Evolutionary conservation across 2,329 filamentous ascomycete genomes (phyloP), one percentile per base, ranked within the genome.

Genomic region (Botrytis deweyae): DNA sequence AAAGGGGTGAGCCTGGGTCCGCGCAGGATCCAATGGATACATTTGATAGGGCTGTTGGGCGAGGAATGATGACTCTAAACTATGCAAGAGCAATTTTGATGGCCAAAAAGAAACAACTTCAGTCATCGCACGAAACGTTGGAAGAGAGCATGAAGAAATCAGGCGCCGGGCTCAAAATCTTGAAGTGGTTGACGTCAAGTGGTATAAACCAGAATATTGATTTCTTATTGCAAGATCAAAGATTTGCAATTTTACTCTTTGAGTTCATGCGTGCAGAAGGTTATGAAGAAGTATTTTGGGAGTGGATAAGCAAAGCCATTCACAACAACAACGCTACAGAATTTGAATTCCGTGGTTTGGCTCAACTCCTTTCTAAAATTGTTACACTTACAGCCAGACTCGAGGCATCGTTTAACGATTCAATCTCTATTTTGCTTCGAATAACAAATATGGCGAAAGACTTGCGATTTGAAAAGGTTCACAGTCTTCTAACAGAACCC

Each of bases 201-300:
- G 79, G 78, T 8, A 73, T 72, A 29, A 74, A 74, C 29, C 78
- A 78, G 33, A 72, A 78, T 33, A 73, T 72, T 10, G 63, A 75
- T 1, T 81, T 81, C 67, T 73, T 81, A 38, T 40, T 71, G 36
- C 68, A 74, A 18, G 70, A 80, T 40, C 40, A 70, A 33, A 42
- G 18, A 20, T 79, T 81, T 44, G 70, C 58, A 9, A 38, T 74
- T 10, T 52, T 80, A 29, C 73, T 82, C 18, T 75, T 80, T 72
- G 74, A 79, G 69, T 81, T 78, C 65, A 76, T 81, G 72, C 78
- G 81, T 29, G 79, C 79, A 12, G 81, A 82, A 73, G 76, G 76
- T 7, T 72, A 79, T 14, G 74, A 80, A 71, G 77, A 80, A 62
- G 64, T 74, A 33, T 76, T 76, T 46, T 81, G 79, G 80, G 74